Base-by-base conservation (phyloP, 2,329 filamentous ascomycete genomes). In the Nigrograna mackinnonii region DNA sequence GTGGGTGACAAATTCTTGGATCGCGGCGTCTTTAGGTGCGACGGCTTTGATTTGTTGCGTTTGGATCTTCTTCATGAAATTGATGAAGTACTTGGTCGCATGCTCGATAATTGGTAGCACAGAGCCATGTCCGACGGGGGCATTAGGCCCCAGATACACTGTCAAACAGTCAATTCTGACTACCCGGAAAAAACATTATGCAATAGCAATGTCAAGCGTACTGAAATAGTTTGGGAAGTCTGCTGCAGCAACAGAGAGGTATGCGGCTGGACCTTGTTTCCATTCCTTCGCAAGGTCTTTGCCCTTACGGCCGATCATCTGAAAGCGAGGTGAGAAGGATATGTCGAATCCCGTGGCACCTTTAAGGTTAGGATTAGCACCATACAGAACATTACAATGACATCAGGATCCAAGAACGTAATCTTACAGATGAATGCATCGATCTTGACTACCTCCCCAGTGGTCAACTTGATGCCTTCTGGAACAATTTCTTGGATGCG, bases 401-500 rank as follows among this genome's bases (percentile, higher is more conserved):
- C n/a, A n/a, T n/a, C n/a, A n/a, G n/a, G n/a, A n/a, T n/a, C n/a
- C n/a, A n/a, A n/a, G n/a, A n/a, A n/a, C n/a, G n/a, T n/a, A n/a
- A n/a, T n/a, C n/a, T n/a, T n/a, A n/a, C 71, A 63, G 38, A 68
- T 66, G 16, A 73, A 59, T 2, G 70, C 57, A 33, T 74, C 71
- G 38, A 73, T 63, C 13, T 69, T 58, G 38, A 58, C 52, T 4
- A 31, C 6, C 1, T 28, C 47, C 17, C 54, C 57, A 33, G 51
- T 37, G 20, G 53, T 35, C 24, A 59, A 53, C 6, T 50, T 41
- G 44, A 60, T 58, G n/a, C 58, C 55, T 3, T 44, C 50, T n/a
- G 46, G 18, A 4, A 52, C 60, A 13, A 58, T 52, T 26, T 35
- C 7, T 7, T 11, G 11, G 9, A 17, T 17, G 7, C 7, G 7